Base-by-base conservation (phyloP, 2,329 filamentous ascomycete species). In the Hypocreales sp. region DNA sequence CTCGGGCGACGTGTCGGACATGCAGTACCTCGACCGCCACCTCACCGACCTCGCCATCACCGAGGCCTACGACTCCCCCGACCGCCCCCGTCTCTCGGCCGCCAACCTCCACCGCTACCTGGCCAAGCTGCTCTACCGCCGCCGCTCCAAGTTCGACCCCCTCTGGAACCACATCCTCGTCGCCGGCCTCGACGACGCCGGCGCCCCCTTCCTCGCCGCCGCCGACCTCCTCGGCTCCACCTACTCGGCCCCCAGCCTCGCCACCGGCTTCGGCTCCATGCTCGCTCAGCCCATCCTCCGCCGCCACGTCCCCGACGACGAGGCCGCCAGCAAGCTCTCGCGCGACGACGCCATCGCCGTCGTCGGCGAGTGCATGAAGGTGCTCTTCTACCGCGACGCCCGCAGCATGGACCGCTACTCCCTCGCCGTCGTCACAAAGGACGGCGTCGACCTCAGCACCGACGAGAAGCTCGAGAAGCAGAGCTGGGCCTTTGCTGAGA, bases 401-500 rank as follows among this genome's bases (percentile, higher is more conserved):
- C 75, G 90, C 54, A 92, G 81, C 60, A 60, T 90, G 58, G 84
- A 94, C 57, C 67, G 70, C 41, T 98, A 94, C 62, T 90, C 81
- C 38, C 76, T 95, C 50, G 87, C 87, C 13, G 67, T 95, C 29
- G 67, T 98, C 31, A 90, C 81, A 30, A 79, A 83, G 58, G 81
- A 83, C 26, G 83, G 80, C n/a, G 74, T 95, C 32, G 79, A 92
- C 30, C 51, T 94, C 40, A 77, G 76, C 53, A 73, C 92, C 56
- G 61, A 79, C 44, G 80, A 92, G 64, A 75, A 84, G 66, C 65
- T 98, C 39, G 86, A 95, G 66, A 68, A 76, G 44, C 87, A 95
- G 68, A 94, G 84, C 68, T 95, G 87, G 90, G 84, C 81, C 27
- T 98, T 98, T 61, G 90, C 90, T 15, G 87, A 95, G 51, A 70